Base-by-base conservation (phyloP, 495 filamentous ascomycete genomes). In the Cladorrhinum samala region DNA sequence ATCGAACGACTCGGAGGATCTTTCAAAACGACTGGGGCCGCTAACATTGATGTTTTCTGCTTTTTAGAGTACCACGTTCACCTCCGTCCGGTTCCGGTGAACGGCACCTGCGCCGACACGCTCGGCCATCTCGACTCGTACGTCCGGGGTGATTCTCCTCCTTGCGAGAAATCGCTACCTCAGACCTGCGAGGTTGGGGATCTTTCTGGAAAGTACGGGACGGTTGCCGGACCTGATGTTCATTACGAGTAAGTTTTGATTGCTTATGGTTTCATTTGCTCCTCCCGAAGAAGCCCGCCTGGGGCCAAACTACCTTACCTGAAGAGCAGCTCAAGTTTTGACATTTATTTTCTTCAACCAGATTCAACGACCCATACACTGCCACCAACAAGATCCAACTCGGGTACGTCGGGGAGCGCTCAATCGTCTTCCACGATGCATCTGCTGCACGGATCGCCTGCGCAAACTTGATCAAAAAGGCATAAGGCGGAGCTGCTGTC, bases 1-100 rank as follows among this genome's bases (percentile, higher is more conserved):
- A 87, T n/a, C n/a, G n/a, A n/a, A n/a, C n/a, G n/a, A n/a, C n/a
- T n/a, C n/a, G n/a, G n/a, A n/a, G n/a, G n/a, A n/a, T n/a, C n/a
- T n/a, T n/a, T n/a, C n/a, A n/a, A n/a, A n/a, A n/a, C n/a, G n/a
- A n/a, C n/a, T n/a, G n/a, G n/a, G n/a, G n/a, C n/a, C n/a, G n/a
- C n/a, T n/a, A n/a, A n/a, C n/a, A n/a, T n/a, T n/a, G n/a, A n/a
- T n/a, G n/a, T n/a, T n/a, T n/a, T n/a, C n/a, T n/a, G n/a, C n/a
- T n/a, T n/a, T n/a, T n/a, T n/a, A n/a, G n/a, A 76, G 21, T 95
- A 91, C 72, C 89, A 93, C 57, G 78, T 95, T 64, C 88, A 94
- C 70, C 75, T 81, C 55, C 64, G 73, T 38, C 82, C 83, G 16
- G 83, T 94, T 36, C 83, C 85, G 2, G 68, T 73, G 30, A 72